Percentiles rank a stretch among this genome's conserved stretches.
Evolutionary conservation across 2,329 filamentous ascomycete species (phyloP).

Genomic region (Fusarium redolens): DNA sequence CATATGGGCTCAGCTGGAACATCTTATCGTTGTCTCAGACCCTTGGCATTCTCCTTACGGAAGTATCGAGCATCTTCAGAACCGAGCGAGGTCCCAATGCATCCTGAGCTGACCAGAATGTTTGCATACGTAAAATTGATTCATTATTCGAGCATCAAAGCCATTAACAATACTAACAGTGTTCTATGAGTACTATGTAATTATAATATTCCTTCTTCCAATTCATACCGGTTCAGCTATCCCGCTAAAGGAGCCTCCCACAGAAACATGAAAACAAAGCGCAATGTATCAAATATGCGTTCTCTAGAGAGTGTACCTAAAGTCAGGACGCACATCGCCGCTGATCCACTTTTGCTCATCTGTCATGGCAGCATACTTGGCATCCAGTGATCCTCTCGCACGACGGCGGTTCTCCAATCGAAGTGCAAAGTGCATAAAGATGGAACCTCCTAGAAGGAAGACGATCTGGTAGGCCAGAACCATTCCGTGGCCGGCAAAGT

Average conservation of each 20-base stretch:
- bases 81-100: neutral
- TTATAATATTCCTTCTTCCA: neutral
- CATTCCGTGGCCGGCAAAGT: constrained; percentile 66
- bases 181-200: neutral
- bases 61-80: neutral
- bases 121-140: neutral
- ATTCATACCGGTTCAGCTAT: too few species aligned
- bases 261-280: neutral
- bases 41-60: accelerated
- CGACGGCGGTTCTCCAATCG: constrained; percentile 70
- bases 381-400: constrained; percentile 63
- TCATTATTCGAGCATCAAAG: too few species aligned
- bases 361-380: constrained; percentile 65
- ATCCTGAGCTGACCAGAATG: neutral
- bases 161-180: too few species aligned
- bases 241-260: accelerated
- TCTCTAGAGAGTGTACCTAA: constrained; percentile 49
- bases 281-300: neutral
- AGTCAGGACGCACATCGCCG: constrained; percentile 63
- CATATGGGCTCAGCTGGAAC: neutral
- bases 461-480: constrained; percentile 73
- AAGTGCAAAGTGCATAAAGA: constrained; percentile 70
- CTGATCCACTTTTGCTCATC: constrained; percentile 65
- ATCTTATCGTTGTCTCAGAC: neutral
- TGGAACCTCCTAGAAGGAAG: constrained; percentile 72